Percentiles rank a stretch among this genome's conserved stretches.
These are phyloP conservation scores for Debaryomyces psychrophilus DNA, from an alignment of 1,139 yeast species.

Conservation along the genomic window DNA sequence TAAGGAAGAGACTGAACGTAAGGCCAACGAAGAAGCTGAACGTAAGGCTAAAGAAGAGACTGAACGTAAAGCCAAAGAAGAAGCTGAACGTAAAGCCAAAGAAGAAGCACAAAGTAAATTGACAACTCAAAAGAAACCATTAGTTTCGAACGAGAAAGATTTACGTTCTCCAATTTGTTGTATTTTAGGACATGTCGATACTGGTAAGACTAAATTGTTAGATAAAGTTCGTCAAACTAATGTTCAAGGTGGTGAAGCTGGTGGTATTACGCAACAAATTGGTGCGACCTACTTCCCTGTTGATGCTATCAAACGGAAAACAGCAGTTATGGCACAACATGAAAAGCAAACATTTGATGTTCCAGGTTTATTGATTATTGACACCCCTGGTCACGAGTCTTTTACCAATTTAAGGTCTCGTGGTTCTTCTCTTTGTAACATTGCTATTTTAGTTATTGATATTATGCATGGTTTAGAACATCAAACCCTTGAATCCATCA, in stretches of 20 bases:
- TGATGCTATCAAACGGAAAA: conserved; percentile 87
- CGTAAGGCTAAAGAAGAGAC: conserved; percentile 18
- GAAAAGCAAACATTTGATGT: conserved; percentile 89
- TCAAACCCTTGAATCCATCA: conserved; percentile 93
- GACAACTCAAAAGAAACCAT: conserved; percentile 23
- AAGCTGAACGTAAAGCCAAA: conserved; percentile 26
- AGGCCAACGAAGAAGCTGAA: conserved; percentile 24
- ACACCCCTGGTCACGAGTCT: conserved; percentile 99
- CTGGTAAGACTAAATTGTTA: conserved; percentile 95
- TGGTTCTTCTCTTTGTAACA: conserved; percentile 98
- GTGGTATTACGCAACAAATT: conserved; percentile 99
- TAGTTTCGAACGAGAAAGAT: conserved; percentile 42
- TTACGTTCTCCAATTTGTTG: conserved; percentile 98
- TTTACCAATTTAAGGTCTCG: conserved; percentile 96
- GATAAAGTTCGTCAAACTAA: conserved; percentile 98
- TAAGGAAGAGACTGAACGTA: conserved; percentile 24
- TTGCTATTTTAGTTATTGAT: conserved; percentile 96
- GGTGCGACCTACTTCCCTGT: conserved; percentile 99
- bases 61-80: conserved; percentile 22
- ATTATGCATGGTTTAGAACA: conserved; percentile 99
- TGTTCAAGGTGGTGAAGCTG: conserved; percentile 99
- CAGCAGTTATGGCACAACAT: conserved; percentile 84
- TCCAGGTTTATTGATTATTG: conserved; percentile 94
- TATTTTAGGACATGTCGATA: conserved; percentile 99
- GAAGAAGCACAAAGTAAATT: conserved; percentile 20